phyloP scores from a whole-genome alignment of 768 basidiomycete species.

The Mycena rosella region DNA sequence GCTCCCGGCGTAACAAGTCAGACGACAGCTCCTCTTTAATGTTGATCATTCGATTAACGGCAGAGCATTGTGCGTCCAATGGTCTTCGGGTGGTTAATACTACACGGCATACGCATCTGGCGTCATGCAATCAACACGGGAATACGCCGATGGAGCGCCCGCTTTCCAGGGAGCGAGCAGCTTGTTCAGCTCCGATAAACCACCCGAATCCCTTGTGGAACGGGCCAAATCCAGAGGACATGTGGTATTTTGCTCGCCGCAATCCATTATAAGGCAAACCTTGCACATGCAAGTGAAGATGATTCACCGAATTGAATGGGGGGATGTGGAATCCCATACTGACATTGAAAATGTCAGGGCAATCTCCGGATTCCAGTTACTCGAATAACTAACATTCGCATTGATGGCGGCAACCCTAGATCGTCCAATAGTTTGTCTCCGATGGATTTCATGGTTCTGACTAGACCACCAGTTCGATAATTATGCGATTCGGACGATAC shows the following conservation, averaged over 20 bases:
- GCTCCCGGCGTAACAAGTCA: neutral
- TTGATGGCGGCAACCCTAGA: conserved; percentile 53
- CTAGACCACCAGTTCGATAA: conserved; percentile 43
- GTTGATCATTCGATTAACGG: conserved; percentile 18
- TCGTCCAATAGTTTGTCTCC: conserved; percentile 67
- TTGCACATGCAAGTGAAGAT: conserved; percentile 83
- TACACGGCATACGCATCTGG: neutral
- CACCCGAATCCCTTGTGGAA: conserved; percentile 77
- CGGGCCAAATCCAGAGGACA: conserved; percentile 51
- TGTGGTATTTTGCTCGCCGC: conserved; percentile 62
- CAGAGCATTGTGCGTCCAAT: conserved; percentile 4
- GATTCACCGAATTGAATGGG: conserved; percentile 78
- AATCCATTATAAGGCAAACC: conserved; percentile 71
- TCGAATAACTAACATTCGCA: conserved; percentile 60
- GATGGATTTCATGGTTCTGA: conserved; percentile 60
- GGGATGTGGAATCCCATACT: conserved; percentile 89
- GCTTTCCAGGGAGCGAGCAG: conserved; percentile 68
- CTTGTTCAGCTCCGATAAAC: conserved; percentile 77
- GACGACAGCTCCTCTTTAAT: conserved; percentile 9
- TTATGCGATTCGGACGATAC: neutral
- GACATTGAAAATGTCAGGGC: conserved; percentile 21
- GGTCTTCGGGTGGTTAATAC: neutral
- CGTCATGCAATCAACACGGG: conserved; percentile 55
- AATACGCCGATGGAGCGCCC: conserved; percentile 63
- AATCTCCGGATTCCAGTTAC: conserved; percentile 2